Evolutionary conservation across 108 stramenopile genomes (phyloP), one percentile per base, ranked within the genome.

Genomic region (Skeletonema menzelii): DNA sequence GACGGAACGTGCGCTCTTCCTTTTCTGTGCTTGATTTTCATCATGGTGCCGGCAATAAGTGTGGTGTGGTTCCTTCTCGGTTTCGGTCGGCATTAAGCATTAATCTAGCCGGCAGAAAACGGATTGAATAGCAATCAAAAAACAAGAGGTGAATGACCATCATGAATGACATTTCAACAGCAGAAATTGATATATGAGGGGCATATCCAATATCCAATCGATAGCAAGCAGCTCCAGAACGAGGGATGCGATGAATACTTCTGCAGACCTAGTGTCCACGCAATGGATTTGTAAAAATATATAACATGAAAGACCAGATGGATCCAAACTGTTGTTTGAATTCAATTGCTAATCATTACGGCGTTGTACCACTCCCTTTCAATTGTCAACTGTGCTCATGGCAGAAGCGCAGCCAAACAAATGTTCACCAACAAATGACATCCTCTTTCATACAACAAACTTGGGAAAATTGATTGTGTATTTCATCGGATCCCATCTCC

Each of bases 1-100:
- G 72, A 73, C 7, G 72, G 72, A 31, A 73, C 72, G 47, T 53
- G 27, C 14, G 72, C 72, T 7, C 32, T 73, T 19, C 72, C 72
- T 5, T 8, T 73, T 28, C 24, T 73, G 14, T 73, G 72, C 56
- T 3, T 73, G 5, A 22, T 56, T 19, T 73, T 73, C 56, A 24
- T 73, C 1, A 5, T 73, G 56, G 7, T 73, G 2, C 72, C 72
- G 27, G 15, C 65, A 10, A n/a, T n/a, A n/a, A 15, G 14, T 28
- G 67, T 73, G 30, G 28, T 73, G 66, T 47, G 10, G 15, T 53
- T 72, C 17, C 27, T 65, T 27, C 15, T 4, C n/a, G 15, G 40
- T n/a, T 42, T 42, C 15, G 15, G 40, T 42, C 40, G 40, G 15
- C 40, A 42, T 15, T 42, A 15, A 42, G 31, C 1, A 32, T 1